Base-by-base conservation (phyloP, 2,329 filamentous ascomycete genomes). In the Aciculosporium take region DNA sequence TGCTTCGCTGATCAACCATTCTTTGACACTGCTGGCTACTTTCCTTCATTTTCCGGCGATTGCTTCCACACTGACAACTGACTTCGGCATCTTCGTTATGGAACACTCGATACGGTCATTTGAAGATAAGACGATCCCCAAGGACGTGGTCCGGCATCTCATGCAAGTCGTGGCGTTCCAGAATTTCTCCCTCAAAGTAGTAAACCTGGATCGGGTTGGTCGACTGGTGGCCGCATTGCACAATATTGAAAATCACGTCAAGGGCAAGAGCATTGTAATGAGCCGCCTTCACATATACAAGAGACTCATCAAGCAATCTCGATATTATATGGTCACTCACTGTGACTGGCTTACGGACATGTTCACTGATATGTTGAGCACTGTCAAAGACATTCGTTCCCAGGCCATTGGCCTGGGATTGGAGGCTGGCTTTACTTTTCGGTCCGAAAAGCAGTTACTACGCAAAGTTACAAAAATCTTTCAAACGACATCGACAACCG, bases 121-220 rank as follows among this genome's bases (percentile, higher is more conserved):
- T 40, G 74, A 84, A 51, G 79, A 89, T 45, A 57, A 68, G 3
- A 65, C 71, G 4, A 66, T 76, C 13, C 75, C 87, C 1, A 96
- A 96, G 52, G 79, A 84, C 13, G 67, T 94, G 8, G 69, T 83
- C 24, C 83, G 83, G 28, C 79, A 84, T 49, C 72, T 94, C 50
- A 79, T 95, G 68, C 81, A 87, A 47, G 71, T 93, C 5, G 67
- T 94, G 12, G 81, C 79, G 34, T 76, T 81, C 35, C 88, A 95
- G 53, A 83, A 79, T 46, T 94, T 96, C 50, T 65, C 79, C 0
- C 50, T 74, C 1, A 83, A 80, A 48, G 72, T 86, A 28, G 82
- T 94, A 73, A 88, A 77, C 0, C 61, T 67, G 4, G 73, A 82
- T 37, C 76, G 85, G 40, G 74, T 84, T 1, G 76, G 78, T 25